Evolutionary conservation across 257 asterid genomes (phyloP), one percentile per base, ranked within the genome.

Genomic region (Fraxinus quadrangulata): DNA sequence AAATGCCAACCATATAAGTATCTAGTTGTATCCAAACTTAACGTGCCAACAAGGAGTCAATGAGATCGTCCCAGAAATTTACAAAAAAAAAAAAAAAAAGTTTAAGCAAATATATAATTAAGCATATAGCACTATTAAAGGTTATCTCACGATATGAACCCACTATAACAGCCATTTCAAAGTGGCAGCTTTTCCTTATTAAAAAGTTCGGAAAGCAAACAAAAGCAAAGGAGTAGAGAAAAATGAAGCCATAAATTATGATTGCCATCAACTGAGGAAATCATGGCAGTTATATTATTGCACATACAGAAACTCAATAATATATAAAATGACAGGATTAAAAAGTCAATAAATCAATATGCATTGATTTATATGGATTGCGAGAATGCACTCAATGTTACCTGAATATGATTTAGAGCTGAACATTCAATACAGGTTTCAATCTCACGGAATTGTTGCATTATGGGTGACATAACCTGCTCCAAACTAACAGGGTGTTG

Each of bases 361-460:
- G 28, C 68, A 23, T 6, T 19, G 9, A 63, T 63, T 3, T 3
- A 63, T 19, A 63, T 63, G 16, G 33, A 61, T 61, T 7, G 16
- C 1, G 0, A 72, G 69, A 51, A 67, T 31, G 61, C 12, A 76
- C 70, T 36, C 67, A 42, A 75, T 76, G 75, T 73, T 67, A 90
- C 99, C 94, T 96, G 98, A 84, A 92, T 93, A 78, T 84, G 87
- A 70, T 89, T 90, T 28, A 79, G 69, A 1, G 99, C 99, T 26
- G 99, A 96, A 84, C 98, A 96, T 78, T 96, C 99, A 61, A 96
- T 96, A 82, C 99, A 96, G 28, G 98, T 93, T 87, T 96, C 99
- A 70, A 96, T 93, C 91, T 96, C 99, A 82, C 97, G 93, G 79
- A 92, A 96, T 83, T 92, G 97, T 84, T 96, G 97, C 99, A 96